Percentiles rank a stretch among this genome's conserved stretches.
Conservation (phyloP, 192 early-diverging fungal genomes). For the Coemansia sp. region DNA sequence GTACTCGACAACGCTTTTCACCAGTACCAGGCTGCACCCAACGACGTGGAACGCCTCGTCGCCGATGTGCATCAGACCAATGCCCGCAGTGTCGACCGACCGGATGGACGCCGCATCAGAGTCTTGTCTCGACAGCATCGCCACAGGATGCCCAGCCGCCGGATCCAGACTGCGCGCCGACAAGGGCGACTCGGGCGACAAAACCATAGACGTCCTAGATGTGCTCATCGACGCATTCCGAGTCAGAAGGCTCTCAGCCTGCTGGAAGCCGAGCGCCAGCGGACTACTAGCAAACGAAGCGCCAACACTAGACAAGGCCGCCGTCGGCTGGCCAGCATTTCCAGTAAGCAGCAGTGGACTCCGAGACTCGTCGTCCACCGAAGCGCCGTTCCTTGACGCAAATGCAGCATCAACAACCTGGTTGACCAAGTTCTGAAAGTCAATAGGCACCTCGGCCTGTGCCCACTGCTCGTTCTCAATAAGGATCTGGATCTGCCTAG, state of each 20-base stretch:
- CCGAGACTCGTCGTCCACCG: not conserved
- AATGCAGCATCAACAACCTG: constrained; percentile 60
- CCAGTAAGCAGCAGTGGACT: constrained; percentile 13
- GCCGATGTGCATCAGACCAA: constrained; percentile 72
- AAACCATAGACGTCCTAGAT: not conserved
- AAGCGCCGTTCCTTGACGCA: not conserved
- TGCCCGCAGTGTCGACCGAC: constrained; percentile 48
- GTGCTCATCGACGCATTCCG: not conserved
- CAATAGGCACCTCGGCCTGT: constrained; percentile 87
- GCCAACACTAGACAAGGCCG: not conserved
- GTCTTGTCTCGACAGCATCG: constrained; percentile 15
- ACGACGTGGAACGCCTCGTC: constrained; percentile 83
- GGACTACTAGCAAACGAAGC: constrained; percentile 16
- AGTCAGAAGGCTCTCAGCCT: not conserved
- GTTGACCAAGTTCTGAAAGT: constrained; percentile 87
- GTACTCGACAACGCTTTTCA: constrained; percentile 93
- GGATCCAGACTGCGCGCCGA: constrained; percentile 20
- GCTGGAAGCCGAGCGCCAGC: constrained; percentile 13
- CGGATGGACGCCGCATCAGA: constrained; percentile 42
- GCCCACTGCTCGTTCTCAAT: constrained; percentile 98
- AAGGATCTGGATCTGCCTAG: constrained; percentile 79
- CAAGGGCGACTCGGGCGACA: constrained; percentile 7
- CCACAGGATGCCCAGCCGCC: not conserved
- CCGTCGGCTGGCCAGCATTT: not conserved
- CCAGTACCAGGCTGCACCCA: constrained; percentile 80